phyloP scores from a whole-genome alignment of 345 rosid species.

The Garcia nutans region DNA sequence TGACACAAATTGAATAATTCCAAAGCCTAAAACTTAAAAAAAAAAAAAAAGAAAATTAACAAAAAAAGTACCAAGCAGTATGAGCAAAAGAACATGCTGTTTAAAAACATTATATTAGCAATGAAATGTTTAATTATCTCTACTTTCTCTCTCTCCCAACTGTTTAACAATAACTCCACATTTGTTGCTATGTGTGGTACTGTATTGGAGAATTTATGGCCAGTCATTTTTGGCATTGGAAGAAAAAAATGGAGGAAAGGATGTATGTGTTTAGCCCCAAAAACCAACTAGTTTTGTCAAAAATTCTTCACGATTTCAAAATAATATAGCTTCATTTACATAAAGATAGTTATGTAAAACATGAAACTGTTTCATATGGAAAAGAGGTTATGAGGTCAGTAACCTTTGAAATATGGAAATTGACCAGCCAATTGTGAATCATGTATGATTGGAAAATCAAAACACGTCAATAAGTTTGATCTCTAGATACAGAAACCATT shows the following conservation, averaged over 20 bases:
- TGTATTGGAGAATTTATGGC: not conserved
- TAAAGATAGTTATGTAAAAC: not conserved
- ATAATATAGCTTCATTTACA: not conserved
- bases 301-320: not conserved
- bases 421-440: not conserved
- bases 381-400: not conserved
- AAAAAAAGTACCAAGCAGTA: not conserved
- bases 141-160: not conserved
- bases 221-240: not conserved
- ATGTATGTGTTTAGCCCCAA: not conserved
- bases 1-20: not conserved
- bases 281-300: not conserved
- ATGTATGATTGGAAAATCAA: not conserved
- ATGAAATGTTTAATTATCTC: not conserved
- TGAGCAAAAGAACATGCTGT: not conserved
- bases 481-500: not conserved
- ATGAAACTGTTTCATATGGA: too few relatives aligned
- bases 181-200: not conserved
- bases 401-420: not conserved
- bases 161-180: not conserved
- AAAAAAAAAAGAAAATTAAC: not conserved
- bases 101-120: not conserved
- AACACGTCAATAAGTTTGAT: too few relatives aligned
- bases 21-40: not conserved
- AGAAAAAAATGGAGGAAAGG: not conserved